A percentile compares a stretch with the other conserved stretches of the same genome.
These are phyloP conservation scores for Amanita phalloides DNA, from an alignment of 768 basidiomycete species.

Conservation along the genomic window DNA sequence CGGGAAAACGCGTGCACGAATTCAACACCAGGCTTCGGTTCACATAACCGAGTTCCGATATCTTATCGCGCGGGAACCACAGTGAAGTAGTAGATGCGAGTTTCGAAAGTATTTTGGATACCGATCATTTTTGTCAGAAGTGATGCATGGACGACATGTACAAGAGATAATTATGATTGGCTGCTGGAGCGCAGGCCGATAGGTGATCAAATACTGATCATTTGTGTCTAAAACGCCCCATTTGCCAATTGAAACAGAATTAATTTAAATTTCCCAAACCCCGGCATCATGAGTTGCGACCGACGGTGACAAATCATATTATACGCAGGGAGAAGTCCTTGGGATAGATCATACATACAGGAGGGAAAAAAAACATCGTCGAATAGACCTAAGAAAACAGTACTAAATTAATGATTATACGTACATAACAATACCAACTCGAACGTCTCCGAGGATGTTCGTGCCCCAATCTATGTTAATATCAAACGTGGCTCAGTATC, in stretches of 20 bases:
- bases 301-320: neutral
- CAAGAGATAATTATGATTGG: too few relatives aligned
- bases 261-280: neutral
- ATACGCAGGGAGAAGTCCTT: neutral
- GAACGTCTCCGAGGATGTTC: neutral
- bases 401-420: constrained; percentile 5
- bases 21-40: neutral
- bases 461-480: constrained; percentile 3
- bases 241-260: neutral
- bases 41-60: neutral
- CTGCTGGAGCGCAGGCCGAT: neutral
- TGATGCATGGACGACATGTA: too few relatives aligned
- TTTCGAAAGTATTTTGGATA: too few relatives aligned
- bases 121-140: too few relatives aligned
- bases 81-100: too few relatives aligned
- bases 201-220: neutral
- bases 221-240: neutral
- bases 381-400: neutral
- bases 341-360: neutral
- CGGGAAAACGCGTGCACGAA: neutral
- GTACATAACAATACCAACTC: constrained; percentile 1
- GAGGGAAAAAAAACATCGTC: neutral
- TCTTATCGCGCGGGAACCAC: too few relatives aligned
- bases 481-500: constrained; percentile 1
- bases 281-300: neutral